phyloP scores from a whole-genome alignment of 192 early-diverging fungal genomes.

The Coemansia sp. region DNA sequence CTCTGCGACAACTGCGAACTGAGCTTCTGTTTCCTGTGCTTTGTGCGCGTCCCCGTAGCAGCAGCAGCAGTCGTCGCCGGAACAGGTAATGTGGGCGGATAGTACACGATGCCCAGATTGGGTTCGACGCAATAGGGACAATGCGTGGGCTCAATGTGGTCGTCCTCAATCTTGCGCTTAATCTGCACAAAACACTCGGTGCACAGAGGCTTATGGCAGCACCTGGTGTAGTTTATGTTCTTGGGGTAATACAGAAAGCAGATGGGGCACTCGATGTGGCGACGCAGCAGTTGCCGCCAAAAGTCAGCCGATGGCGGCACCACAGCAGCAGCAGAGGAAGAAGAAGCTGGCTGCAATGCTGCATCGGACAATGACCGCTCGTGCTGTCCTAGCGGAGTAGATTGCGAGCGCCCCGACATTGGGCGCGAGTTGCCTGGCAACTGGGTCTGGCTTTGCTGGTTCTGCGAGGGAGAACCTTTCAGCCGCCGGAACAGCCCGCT shows the following conservation, averaged over 20 bases:
- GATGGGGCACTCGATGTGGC: slow-evolving; percentile 88
- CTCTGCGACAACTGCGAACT: slow-evolving; percentile 26
- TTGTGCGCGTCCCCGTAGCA: background rate
- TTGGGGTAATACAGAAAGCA: slow-evolving; percentile 92
- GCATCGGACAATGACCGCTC: slow-evolving; percentile 37
- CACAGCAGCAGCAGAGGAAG: background rate
- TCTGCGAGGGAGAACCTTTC: slow-evolving; percentile 8
- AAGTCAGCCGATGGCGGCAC: slow-evolving; percentile 2
- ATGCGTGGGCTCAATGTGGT: slow-evolving; percentile 61
- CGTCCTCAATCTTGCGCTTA: slow-evolving; percentile 73
- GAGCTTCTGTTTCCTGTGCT: slow-evolving; percentile 18
- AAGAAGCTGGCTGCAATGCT: slow-evolving; percentile 5
- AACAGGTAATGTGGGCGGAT: slow-evolving; percentile 31
- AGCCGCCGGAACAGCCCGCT: slow-evolving; percentile 49
- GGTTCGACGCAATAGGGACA: slow-evolving; percentile 90
- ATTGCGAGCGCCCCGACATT: background rate
- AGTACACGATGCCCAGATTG: slow-evolving; percentile 82
- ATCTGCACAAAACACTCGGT: slow-evolving; percentile 98
- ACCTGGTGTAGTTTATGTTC: slow-evolving; percentile 90
- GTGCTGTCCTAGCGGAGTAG: slow-evolving; percentile 14
- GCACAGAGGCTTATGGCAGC: slow-evolving; percentile 95
- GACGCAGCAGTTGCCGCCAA: slow-evolving; percentile 31
- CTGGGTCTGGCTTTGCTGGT: background rate
- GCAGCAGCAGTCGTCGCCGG: background rate
- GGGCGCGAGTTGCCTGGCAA: background rate